These are phyloP conservation scores for Macrocystidia cucumis DNA, from an alignment of 1,284 basidiomycete genomes.

Conservation along the genomic window DNA sequence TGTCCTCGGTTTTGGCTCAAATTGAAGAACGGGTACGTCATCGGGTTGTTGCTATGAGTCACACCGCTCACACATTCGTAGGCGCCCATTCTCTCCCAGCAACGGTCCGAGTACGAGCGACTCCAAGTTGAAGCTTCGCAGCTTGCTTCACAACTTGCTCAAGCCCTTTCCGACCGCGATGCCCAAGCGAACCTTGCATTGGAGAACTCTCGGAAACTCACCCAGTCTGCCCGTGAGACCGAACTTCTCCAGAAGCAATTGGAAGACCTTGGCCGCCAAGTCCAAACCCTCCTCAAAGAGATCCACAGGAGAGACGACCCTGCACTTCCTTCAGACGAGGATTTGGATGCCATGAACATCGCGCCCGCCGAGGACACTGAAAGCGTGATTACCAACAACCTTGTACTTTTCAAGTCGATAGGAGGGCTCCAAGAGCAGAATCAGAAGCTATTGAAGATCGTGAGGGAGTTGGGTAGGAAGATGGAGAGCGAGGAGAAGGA, in stretches of 20 bases:
- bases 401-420: conserved; percentile 85
- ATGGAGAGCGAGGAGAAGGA: conserved; percentile 74
- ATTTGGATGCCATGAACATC: conserved; percentile 40
- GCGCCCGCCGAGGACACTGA: conserved; percentile 56
- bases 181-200: conserved; percentile 36
- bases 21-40: conserved; percentile 79
- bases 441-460: conserved; percentile 78
- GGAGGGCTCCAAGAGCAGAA: conserved; percentile 85
- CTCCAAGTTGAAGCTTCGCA: conserved; percentile 71
- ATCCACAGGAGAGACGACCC: conserved; percentile 80
- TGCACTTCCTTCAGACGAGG: conserved; percentile 64
- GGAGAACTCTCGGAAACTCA: conserved; percentile 55
- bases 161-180: conserved; percentile 66
- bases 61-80: conserved; percentile 22
- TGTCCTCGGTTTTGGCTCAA: conserved; percentile 70
- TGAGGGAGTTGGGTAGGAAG: conserved; percentile 72
- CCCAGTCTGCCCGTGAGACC: conserved; percentile 61
- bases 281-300: conserved; percentile 74
- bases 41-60: too few species aligned
- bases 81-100: conserved; percentile 85
- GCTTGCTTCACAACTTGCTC: conserved; percentile 73
- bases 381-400: conserved; percentile 80
- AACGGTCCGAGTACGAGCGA: conserved; percentile 80
- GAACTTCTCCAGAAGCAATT: conserved; percentile 71
- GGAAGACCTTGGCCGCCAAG: conserved; percentile 82